Base-by-base conservation (phyloP, 768 basidiomycete species). In the Leccinum longicurvipes region DNA sequence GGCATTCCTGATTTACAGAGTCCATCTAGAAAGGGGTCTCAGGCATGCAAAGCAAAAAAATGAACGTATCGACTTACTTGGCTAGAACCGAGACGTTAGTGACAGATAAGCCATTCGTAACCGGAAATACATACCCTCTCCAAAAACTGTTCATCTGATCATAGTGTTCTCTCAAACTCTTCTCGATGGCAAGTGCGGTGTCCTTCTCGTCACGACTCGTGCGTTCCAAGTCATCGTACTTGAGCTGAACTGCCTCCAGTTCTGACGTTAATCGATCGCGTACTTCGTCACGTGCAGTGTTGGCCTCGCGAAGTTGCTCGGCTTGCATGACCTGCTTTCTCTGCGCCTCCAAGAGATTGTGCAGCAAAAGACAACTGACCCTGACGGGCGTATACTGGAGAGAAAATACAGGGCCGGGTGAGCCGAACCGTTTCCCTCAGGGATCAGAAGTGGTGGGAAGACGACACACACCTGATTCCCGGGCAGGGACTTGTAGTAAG, bases 101-200 rank as follows among this genome's bases (percentile, higher is more conserved):
- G 34, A 61, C 5, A 60, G 47, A 51, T 56, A 51, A 55, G 47
- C 29, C 14, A 56, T 25, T 34, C 32, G 7, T 41, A 54, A 62
- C 28, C 15, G 3, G 32, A 31, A 54, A 51, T 51, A 63, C 76
- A 57, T 55, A 76, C 70, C 65, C 61, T 57, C 67, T 73, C 72
- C 74, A 74, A 54, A 71, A 78, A 25, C 65, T 69, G 29, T 78
- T 76, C 57, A 82, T 75, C 36, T 76, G 70, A 48, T 73, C 73
- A 50, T 77, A 79, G 61, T 82, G 81, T 28, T 81, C 78, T 58
- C 80, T 76, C 59, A 87, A 72, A 61, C 72, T 80, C 53, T 67
- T 77, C 73, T 85, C 82, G 32, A 80, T 74, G 10, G 73, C 75
- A 42, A 79, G 66, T 8, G 83, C 78, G 3, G 76, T 75, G 23